A percentile compares a stretch with the other conserved stretches of the same genome.
Conservation (phyloP, 371 early-diverging fungal species). For the Zopfochytrium polystomum region DNA sequence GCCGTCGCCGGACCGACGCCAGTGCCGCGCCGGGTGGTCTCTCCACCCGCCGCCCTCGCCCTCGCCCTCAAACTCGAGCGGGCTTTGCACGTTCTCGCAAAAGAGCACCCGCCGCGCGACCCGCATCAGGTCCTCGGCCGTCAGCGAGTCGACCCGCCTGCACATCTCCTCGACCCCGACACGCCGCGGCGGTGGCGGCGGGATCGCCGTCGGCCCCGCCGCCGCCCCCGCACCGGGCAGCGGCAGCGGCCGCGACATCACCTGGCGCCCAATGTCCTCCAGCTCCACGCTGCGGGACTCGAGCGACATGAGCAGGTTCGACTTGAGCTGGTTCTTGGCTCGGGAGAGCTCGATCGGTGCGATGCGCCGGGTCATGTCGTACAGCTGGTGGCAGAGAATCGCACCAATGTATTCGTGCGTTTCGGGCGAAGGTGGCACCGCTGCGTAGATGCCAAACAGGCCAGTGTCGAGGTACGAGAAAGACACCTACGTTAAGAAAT, state of each 20-base stretch:
- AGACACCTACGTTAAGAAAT: constrained; percentile 13
- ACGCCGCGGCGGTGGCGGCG: constrained; percentile 73
- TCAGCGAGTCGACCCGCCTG: constrained; percentile 67
- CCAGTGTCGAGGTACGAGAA: constrained; percentile 88
- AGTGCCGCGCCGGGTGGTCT: constrained; percentile 23
- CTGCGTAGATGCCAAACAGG: constrained; percentile 90
- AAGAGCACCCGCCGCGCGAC: constrained; percentile 49
- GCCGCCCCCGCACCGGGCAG: too few species aligned
- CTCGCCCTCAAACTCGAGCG: constrained; percentile 34
- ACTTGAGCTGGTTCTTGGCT: constrained; percentile 94
- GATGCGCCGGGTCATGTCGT: constrained; percentile 55
- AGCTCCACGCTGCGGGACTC: constrained; percentile 89
- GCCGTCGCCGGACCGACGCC: constrained; percentile 37
- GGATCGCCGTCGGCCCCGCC: constrained; percentile 30
- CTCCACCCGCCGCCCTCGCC: constrained; percentile 3
- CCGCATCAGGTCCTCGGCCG: constrained; percentile 66
- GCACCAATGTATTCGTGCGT: constrained; percentile 59
- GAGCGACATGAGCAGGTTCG: constrained; percentile 86
- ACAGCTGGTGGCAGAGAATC: constrained; percentile 79
- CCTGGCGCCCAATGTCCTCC: constrained; percentile 92
- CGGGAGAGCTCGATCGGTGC: constrained; percentile 64
- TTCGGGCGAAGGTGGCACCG: constrained; percentile 43
- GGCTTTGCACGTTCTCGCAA: constrained; percentile 34
- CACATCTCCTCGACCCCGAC: constrained; percentile 76
- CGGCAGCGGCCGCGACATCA: too few species aligned